Evolutionary conservation across 1,284 basidiomycete genomes (phyloP).

Genomic region (Cutaneotrichosporon mucoides): DNA sequence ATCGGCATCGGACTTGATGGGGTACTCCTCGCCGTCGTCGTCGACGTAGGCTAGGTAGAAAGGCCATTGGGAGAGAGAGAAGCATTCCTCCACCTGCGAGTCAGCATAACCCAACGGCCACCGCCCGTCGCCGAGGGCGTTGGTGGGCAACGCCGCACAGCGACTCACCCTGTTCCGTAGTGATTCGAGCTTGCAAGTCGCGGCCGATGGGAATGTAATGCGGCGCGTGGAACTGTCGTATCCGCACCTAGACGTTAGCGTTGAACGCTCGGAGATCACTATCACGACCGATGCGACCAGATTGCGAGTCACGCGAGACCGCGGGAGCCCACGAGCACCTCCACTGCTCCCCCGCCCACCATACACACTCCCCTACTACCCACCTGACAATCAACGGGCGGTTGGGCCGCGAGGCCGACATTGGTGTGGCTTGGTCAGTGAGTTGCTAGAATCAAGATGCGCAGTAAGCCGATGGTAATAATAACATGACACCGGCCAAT

Average conservation of each 20-base stretch:
- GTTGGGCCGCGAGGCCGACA: too few species aligned
- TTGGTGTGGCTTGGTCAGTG: not conserved
- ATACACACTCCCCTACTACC: too few species aligned
- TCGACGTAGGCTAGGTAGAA: slow-evolving; percentile 77
- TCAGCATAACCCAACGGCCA: not conserved
- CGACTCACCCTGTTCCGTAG: slow-evolving; percentile 62
- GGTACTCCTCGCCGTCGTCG: slow-evolving; percentile 70
- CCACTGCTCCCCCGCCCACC: too few species aligned
- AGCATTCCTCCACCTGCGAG: slow-evolving; percentile 71
- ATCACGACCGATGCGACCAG: too few species aligned
- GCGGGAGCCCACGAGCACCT: too few species aligned
- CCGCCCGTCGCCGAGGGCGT: not conserved
- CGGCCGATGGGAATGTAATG: slow-evolving; percentile 69
- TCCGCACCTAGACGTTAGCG: slow-evolving; percentile 54
- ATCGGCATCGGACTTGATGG: slow-evolving; percentile 66
- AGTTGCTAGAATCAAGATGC: not conserved
- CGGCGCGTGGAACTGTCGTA: slow-evolving; percentile 69
- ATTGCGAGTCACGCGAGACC: too few species aligned
- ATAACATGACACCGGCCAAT: not conserved
- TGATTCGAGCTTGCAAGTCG: slow-evolving; percentile 68
- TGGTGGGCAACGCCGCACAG: too few species aligned
- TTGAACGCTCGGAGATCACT: too few species aligned
- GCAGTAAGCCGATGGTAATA: not conserved
- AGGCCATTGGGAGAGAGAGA: slow-evolving; percentile 63
- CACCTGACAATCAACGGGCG: too few species aligned